These are phyloP conservation scores for Diaporthe citri DNA, from an alignment of 2,329 filamentous ascomycete species.

Conservation along the genomic window DNA sequence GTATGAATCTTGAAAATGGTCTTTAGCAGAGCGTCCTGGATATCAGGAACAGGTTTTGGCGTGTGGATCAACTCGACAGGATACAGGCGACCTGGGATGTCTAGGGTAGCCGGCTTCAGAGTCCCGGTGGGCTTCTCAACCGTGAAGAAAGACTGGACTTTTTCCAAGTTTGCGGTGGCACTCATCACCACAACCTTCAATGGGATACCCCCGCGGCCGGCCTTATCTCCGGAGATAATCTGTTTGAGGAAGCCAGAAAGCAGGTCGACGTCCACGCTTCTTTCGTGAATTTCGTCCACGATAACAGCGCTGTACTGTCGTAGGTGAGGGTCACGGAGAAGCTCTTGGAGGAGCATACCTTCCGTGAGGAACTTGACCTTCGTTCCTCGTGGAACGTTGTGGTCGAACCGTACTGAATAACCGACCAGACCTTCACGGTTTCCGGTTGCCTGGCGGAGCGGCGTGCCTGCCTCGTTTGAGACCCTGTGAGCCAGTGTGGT, in stretches of 20 bases:
- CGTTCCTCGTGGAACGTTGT: conserved; percentile 83
- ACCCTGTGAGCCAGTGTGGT: conserved; percentile 92
- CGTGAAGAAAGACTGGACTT: conserved; percentile 80
- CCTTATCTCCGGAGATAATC: conserved; percentile 73
- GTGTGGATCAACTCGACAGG: conserved; percentile 85
- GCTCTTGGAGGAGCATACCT: conserved; percentile 95
- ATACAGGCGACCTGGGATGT: conserved; percentile 88
- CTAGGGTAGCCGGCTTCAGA: conserved; percentile 53
- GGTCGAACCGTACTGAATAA: conserved; percentile 96
- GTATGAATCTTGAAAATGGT: conserved; percentile 88
- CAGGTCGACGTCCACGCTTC: conserved; percentile 93
- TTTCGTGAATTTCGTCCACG: conserved; percentile 97
- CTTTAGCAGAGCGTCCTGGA: conserved; percentile 85
- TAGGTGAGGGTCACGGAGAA: conserved; percentile 86
- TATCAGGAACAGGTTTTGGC: conserved; percentile 79
- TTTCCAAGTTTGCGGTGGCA: conserved; percentile 90
- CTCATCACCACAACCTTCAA: conserved; percentile 97
- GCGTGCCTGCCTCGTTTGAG: conserved; percentile 77
- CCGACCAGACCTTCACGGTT: conserved; percentile 74
- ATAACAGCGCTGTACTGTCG: conserved; percentile 89
- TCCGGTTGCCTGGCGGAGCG: conserved; percentile 55
- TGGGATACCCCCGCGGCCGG: conserved; percentile 77
- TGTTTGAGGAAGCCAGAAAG: conserved; percentile 89
- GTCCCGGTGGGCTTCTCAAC: conserved; percentile 33
- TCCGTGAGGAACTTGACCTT: conserved; percentile 95